Percentiles rank a stretch among this genome's conserved stretches.
phyloP scores from a whole-genome alignment of 2,329 filamentous ascomycete species.

The Epichloe sibirici region DNA sequence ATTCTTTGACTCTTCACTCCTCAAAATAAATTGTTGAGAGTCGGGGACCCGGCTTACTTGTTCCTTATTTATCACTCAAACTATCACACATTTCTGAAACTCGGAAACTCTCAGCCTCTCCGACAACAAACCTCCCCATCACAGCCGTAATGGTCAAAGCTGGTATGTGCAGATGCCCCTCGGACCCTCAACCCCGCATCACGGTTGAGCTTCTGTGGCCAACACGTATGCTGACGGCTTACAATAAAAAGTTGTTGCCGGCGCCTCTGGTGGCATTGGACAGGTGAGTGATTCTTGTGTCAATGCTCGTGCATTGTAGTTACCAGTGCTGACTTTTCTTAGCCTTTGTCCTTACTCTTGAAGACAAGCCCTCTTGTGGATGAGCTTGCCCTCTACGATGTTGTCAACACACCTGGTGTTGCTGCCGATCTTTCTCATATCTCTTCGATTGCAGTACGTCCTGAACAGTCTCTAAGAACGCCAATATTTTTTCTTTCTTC shows the following conservation, averaged over 20 bases:
- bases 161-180: slow-evolving; percentile 30
- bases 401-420: slow-evolving; percentile 96
- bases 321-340: slow-evolving; percentile 11
- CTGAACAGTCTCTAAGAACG: slow-evolving; percentile 3
- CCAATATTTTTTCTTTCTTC: not conserved
- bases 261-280: slow-evolving; percentile 95
- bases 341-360: slow-evolving; percentile 93
- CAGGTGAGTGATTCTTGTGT: slow-evolving; percentile 48
- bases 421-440: slow-evolving; percentile 96
- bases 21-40: not conserved
- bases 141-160: slow-evolving; percentile 45
- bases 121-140: not conserved
- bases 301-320: not conserved
- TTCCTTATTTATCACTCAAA: not conserved
- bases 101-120: not conserved
- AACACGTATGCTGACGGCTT: slow-evolving; percentile 7
- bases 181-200: slow-evolving; percentile 15
- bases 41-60: not conserved
- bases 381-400: slow-evolving; percentile 96
- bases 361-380: slow-evolving; percentile 82
- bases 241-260: slow-evolving; percentile 60
- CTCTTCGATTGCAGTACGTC: slow-evolving; percentile 65
- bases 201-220: not conserved
- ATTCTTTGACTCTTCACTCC: not conserved
- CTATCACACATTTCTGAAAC: not conserved